These are phyloP conservation scores for Trichoderma virens DNA, from an alignment of 495 filamentous ascomycete genomes.

Conservation along the genomic window DNA sequence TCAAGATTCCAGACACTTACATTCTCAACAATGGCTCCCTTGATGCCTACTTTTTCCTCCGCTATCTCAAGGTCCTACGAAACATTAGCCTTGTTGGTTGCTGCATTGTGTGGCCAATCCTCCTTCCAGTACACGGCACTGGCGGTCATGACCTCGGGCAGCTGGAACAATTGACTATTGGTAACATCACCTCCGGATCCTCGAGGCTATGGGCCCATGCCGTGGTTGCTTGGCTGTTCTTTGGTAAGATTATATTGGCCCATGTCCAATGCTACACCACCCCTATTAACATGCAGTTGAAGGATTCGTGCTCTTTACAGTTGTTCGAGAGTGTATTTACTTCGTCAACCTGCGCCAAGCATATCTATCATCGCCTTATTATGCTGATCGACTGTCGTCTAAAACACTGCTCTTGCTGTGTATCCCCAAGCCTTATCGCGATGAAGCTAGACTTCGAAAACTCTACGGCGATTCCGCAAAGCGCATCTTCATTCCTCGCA, in stretches of 20 bases:
- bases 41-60: slow-evolving; percentile 71
- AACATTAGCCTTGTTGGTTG: slow-evolving; percentile 66
- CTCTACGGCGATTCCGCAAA: slow-evolving; percentile 53
- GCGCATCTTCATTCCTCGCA: slow-evolving; percentile 54
- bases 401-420: slow-evolving; percentile 64
- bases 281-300: background rate
- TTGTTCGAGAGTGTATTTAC: slow-evolving; percentile 60
- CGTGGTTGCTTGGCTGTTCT: slow-evolving; percentile 50
- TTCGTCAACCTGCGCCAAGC: slow-evolving; percentile 64
- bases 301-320: slow-evolving; percentile 59
- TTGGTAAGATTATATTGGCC: slow-evolving; percentile 39
- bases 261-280: background rate
- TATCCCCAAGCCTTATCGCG: slow-evolving; percentile 52
- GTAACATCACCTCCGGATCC: slow-evolving; percentile 47
- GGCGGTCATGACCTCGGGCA: slow-evolving; percentile 52
- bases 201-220: slow-evolving; percentile 56
- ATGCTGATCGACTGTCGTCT: slow-evolving; percentile 57
- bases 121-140: slow-evolving; percentile 72
- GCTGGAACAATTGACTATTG: slow-evolving; percentile 58
- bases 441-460: slow-evolving; percentile 47
- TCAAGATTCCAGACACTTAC: slow-evolving; percentile 52
- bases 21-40: slow-evolving; percentile 60
- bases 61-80: slow-evolving; percentile 65
- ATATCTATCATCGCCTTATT: slow-evolving; percentile 61
- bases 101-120: slow-evolving; percentile 64